These are phyloP conservation scores for Neophaeococcomyces mojaviensis DNA, from an alignment of 2,329 filamentous ascomycete genomes.

Conservation along the genomic window DNA sequence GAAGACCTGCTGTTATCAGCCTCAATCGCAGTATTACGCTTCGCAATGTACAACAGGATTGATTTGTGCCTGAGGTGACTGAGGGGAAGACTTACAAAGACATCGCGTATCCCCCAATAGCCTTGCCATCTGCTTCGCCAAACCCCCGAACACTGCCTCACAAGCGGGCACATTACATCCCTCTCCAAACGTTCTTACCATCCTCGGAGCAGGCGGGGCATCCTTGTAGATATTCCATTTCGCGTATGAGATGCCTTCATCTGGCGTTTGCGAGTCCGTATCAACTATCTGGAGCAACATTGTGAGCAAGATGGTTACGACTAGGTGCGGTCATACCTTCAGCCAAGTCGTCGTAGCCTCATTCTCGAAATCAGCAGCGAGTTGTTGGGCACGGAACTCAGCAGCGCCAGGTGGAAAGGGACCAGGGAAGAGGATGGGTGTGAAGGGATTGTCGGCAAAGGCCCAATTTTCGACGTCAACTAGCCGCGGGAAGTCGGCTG, in stretches of 20 bases:
- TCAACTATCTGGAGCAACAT: constrained; percentile 31
- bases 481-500: constrained; percentile 12
- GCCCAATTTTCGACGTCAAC: constrained; percentile 14
- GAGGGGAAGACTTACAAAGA: constrained; percentile 35
- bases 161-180: constrained; percentile 40
- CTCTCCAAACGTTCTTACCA: constrained; percentile 28
- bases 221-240: constrained; percentile 36
- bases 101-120: constrained; percentile 34
- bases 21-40: no score
- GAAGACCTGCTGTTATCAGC: constrained; percentile 35
- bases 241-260: constrained; percentile 42
- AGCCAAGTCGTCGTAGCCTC: constrained; percentile 38
- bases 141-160: constrained; percentile 41
- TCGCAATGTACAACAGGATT: no score
- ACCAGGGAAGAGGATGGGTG: constrained; percentile 20
- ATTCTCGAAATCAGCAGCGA: constrained; percentile 25
- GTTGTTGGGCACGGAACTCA: constrained; percentile 36
- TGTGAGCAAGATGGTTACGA: no score
- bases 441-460: constrained; percentile 18
- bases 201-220: background rate
- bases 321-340: constrained; percentile 25
- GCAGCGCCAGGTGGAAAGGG: constrained; percentile 24
- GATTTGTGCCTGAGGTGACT: no score
- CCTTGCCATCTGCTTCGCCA: constrained; percentile 36
- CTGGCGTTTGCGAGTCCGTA: constrained; percentile 26